phyloP scores from a whole-genome alignment of 805 yeast genomes.

The Blastobotrys terrestris region DNA sequence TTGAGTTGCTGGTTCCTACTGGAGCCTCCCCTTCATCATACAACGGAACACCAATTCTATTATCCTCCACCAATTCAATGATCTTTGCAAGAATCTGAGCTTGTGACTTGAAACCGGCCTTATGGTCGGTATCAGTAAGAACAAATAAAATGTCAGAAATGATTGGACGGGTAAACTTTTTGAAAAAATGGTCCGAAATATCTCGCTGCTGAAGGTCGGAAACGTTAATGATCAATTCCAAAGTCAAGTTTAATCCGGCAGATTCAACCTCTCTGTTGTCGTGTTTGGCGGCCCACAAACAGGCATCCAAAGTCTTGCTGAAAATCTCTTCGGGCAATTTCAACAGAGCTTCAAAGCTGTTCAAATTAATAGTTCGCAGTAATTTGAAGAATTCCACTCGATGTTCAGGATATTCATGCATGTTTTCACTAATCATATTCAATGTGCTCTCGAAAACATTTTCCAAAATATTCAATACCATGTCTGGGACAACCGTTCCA shows the following conservation, averaged over 20 bases:
- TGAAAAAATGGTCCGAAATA: constrained; percentile 80
- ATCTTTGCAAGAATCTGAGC: constrained; percentile 76
- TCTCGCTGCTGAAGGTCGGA: constrained; percentile 56
- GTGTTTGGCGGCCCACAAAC: constrained; percentile 97
- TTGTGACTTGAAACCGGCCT: constrained; percentile 90
- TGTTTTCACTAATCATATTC: constrained; percentile 91
- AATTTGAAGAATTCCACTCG: constrained; percentile 92
- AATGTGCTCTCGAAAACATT: constrained; percentile 91
- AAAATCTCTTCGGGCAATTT: constrained; percentile 89
- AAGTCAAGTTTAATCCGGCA: constrained; percentile 76
- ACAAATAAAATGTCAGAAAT: constrained; percentile 90
- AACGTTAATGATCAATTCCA: constrained; percentile 79
- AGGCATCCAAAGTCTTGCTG: constrained; percentile 85
- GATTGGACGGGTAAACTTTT: constrained; percentile 81
- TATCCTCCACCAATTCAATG: constrained; percentile 73
- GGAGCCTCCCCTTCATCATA: constrained; percentile 79
- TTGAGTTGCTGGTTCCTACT: constrained; percentile 74
- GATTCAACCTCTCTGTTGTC: constrained; percentile 96
- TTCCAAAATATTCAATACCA: constrained; percentile 79
- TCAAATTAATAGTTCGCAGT: constrained; percentile 76
- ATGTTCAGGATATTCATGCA: constrained; percentile 96
- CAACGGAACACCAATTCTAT: constrained; percentile 68
- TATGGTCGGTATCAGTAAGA: constrained; percentile 94
- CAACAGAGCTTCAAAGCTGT: constrained; percentile 78
- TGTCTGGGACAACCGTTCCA: constrained; percentile 82